Conservation (phyloP, 1,284 basidiomycete species). For the Pulveroboletus sp. region DNA sequence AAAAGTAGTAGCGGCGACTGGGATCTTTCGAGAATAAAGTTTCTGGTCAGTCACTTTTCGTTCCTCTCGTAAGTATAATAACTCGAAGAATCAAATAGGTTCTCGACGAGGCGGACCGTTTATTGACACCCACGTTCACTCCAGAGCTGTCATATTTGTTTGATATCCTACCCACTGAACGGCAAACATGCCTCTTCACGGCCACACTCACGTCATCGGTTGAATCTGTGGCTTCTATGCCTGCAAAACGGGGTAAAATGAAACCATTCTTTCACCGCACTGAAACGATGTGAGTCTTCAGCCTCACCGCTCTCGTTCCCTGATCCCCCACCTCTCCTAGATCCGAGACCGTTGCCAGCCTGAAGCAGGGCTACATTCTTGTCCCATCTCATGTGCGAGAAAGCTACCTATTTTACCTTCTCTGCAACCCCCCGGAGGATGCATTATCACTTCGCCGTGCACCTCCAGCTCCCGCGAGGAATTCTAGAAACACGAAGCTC, state of each 20-base stretch:
- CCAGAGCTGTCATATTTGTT: constrained; percentile 85
- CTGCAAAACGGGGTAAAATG: constrained; percentile 81
- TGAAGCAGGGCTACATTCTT: constrained; percentile 91
- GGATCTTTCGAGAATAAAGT: constrained; percentile 84
- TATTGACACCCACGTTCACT: constrained; percentile 90
- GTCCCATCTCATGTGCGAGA: constrained; percentile 96
- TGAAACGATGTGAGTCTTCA: constrained; percentile 62
- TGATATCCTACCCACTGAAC: constrained; percentile 73
- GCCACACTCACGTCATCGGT: constrained; percentile 92
- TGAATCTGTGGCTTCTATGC: constrained; percentile 73
- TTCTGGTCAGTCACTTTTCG: constrained; percentile 60
- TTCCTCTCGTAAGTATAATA: neutral
- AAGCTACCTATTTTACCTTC: constrained; percentile 87
- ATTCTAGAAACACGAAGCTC: constrained; percentile 35
- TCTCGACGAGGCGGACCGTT: constrained; percentile 94
- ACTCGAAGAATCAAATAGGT: constrained; percentile 55
- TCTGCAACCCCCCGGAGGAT: constrained; percentile 85
- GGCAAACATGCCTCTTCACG: constrained; percentile 97
- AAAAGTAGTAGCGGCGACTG: constrained; percentile 79
- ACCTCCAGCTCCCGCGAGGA: constrained; percentile 47
- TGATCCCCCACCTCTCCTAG: constrained; percentile 42
- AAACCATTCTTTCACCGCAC: constrained; percentile 89
- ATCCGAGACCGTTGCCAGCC: constrained; percentile 80
- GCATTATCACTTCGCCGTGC: constrained; percentile 66
- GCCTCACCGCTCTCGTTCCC: neutral